Evolutionary conservation across 352 stramenopile species (phyloP).

Genomic region (Globisporangium mamillatum): DNA sequence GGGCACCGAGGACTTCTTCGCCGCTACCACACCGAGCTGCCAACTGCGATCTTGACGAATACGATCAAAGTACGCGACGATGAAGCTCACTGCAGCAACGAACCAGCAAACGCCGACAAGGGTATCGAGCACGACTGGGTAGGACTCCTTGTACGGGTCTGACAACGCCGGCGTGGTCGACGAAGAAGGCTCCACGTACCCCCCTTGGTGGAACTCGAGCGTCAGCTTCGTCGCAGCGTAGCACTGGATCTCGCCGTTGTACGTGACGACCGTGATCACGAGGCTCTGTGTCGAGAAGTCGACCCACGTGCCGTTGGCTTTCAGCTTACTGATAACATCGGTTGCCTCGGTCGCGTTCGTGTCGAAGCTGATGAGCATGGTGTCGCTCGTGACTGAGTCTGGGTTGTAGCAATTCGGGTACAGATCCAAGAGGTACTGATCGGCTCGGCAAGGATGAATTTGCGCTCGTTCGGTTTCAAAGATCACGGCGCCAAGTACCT

Average conservation of each 20-base stretch:
- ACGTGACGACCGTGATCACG: conserved; percentile 42
- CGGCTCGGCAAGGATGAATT: conserved; percentile 24
- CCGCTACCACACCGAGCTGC: neutral
- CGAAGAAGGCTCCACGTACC: conserved; percentile 28
- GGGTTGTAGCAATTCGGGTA: conserved; percentile 49
- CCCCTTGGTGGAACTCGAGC: conserved; percentile 33
- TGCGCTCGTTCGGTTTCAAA: conserved; percentile 26
- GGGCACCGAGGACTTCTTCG: neutral
- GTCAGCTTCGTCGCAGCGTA: conserved; percentile 41
- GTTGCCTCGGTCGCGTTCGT: conserved; percentile 32
- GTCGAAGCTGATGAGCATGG: conserved; percentile 41
- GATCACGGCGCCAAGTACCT: conserved; percentile 34
- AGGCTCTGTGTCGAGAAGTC: conserved; percentile 38
- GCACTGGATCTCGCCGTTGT: conserved; percentile 50
- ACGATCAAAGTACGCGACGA: neutral
- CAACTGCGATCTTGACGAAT: neutral
- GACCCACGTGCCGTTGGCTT: conserved; percentile 34
- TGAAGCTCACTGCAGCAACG: neutral
- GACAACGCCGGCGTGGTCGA: conserved; percentile 31
- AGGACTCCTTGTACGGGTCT: conserved; percentile 29
- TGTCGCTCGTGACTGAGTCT: conserved; percentile 18
- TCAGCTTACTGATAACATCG: conserved; percentile 22
- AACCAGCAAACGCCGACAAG: conserved; percentile 35
- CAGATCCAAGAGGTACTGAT: conserved; percentile 32
- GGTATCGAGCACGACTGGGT: conserved; percentile 28